Evolutionary conservation across 805 yeast genomes (phyloP), one percentile per base, ranked within the genome.

Genomic region (Lipomyces kockii): DNA sequence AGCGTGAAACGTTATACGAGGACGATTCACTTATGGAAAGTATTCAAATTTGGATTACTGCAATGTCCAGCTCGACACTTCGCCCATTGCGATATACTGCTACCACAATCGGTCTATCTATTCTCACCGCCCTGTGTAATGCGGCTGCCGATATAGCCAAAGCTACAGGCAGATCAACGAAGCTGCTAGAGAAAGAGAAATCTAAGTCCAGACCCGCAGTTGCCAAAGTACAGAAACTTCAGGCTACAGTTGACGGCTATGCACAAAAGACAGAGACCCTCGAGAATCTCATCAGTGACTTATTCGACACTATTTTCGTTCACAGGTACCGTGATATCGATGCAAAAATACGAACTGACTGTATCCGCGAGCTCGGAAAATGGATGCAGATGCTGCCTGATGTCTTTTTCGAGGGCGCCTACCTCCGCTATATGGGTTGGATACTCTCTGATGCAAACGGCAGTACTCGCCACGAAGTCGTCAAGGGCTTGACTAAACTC

Each of bases 321-420:
- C 91, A 89, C 74, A 81, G 98, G 71, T 90, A 90, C 76, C 86
- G 92, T 70, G 98, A 93, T 76, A 83, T 88, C 14, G 97, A 91
- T 74, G 85, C 88, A 5, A 76, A 77, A 5, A 89, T 93, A 46
- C 83, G 98, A 72, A 83, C 84, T 37, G 92, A 89, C 65, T 89
- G 97, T 63, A 80, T 91, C 72, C 73, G 76, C 8, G 82, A 83
- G 46, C 79, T 92, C 61, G 87, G 91, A n/a, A 80, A 78, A 20
- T 90, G 97, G 91, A 89, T 91, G 79, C 82, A 83, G n/a, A 75
- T 79, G 6, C 84, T 84, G 68, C 96, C 97, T 0, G 92, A 89
- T 65, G 79, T 82, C 63, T 92, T 90, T 73, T 84, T 89, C 70
- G 89, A 86, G 68, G 87, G 89, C 12, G 80, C 87, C 0, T 91